These are phyloP conservation scores for Vigna mungo DNA, from an alignment of 306 rosid species.

Conservation along the genomic window DNA sequence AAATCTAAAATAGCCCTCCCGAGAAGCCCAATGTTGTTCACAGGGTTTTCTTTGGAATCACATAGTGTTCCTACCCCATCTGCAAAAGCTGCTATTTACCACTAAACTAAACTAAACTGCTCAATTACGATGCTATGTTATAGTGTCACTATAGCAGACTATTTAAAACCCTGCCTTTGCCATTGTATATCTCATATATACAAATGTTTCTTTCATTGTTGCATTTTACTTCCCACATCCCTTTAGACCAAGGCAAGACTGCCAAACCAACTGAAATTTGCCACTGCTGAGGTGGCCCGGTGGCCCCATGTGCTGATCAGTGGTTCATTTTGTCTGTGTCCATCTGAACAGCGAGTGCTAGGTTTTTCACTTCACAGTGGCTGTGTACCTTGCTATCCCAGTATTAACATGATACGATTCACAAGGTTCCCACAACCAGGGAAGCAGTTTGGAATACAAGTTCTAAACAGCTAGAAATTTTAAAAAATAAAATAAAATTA, in stretches of 20 bases:
- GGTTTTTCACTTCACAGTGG: background rate
- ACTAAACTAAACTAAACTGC: background rate
- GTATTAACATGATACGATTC: background rate
- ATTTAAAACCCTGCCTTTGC: background rate
- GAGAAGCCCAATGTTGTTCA: background rate
- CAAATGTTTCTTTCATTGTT: background rate
- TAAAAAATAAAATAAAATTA: background rate
- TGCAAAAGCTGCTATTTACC: background rate
- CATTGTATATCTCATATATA: background rate
- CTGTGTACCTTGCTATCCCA: background rate
- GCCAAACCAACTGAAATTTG: background rate
- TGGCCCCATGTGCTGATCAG: background rate
- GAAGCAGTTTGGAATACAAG: slow-evolving; percentile 20
- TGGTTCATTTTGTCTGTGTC: background rate
- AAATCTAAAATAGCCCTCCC: background rate
- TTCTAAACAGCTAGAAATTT: background rate
- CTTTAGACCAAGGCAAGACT: background rate
- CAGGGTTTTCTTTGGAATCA: background rate
- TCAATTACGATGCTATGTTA: background rate
- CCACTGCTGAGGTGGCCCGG: background rate
- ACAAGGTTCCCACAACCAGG: background rate
- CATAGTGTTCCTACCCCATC: background rate
- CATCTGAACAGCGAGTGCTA: background rate
- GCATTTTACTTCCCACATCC: background rate
- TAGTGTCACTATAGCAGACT: background rate